These are phyloP conservation scores for Talaromyces rugulosus DNA, from an alignment of 2,329 filamentous ascomycete genomes.

Conservation along the genomic window DNA sequence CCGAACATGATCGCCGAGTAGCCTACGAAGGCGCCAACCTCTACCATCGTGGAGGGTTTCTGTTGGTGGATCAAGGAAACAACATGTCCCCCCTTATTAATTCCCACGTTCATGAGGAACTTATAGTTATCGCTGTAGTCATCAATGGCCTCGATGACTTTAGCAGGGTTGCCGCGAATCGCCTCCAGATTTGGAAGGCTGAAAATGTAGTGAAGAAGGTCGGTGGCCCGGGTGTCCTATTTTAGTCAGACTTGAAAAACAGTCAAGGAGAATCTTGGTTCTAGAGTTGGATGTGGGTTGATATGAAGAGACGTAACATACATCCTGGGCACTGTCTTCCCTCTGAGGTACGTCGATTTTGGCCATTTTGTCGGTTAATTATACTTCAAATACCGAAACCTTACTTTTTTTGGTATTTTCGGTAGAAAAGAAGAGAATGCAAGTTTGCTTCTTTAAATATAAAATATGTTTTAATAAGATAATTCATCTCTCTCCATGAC, in stretches of 20 bases:
- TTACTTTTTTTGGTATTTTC: too few species aligned
- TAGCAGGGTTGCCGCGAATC: constrained; percentile 61
- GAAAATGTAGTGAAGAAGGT: constrained; percentile 68
- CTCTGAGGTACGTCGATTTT: not conserved
- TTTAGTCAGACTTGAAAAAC: not conserved
- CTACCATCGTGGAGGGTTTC: constrained; percentile 68
- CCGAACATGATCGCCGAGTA: constrained; percentile 78
- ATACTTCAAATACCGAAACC: too few species aligned
- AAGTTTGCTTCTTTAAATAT: not conserved
- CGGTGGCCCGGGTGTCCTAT: constrained; percentile 68
- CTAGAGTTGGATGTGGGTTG: not conserved
- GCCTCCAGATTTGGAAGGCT: constrained; percentile 57
- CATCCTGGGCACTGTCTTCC: not conserved
- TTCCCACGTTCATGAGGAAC: constrained; percentile 77
- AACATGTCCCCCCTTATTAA: constrained; percentile 69
- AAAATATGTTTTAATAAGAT: not conserved
- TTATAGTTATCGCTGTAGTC: constrained; percentile 62
- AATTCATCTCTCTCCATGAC: not conserved
- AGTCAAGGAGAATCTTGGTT: too few species aligned
- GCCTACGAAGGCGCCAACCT: constrained; percentile 76
- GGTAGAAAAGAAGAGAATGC: too few species aligned
- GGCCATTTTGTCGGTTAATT: not conserved
- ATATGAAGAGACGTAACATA: not conserved
- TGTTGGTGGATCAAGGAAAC: constrained; percentile 62
- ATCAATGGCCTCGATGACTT: constrained; percentile 66